Conservation (phyloP, 2,329 filamentous ascomycete species). For the Aspergillus sergii region DNA sequence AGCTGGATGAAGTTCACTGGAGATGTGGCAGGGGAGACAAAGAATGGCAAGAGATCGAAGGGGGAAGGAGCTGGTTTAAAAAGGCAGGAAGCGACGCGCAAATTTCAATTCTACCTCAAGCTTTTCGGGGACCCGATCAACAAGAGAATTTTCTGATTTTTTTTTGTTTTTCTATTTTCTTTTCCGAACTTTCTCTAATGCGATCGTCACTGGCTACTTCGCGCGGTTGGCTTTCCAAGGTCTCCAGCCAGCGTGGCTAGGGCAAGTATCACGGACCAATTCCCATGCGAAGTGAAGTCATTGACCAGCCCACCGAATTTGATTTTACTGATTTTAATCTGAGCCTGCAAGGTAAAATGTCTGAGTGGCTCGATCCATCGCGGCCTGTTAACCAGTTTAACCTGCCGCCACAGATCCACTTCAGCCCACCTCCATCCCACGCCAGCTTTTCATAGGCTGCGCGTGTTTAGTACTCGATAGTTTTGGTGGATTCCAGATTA, state of each 20-base stretch:
- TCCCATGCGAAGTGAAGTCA: slow-evolving; percentile 14
- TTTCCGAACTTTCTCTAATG: background rate
- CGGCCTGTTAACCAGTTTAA: slow-evolving; percentile 6
- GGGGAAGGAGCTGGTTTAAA: slow-evolving; percentile 8
- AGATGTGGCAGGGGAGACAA: background rate
- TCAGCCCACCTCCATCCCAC: background rate
- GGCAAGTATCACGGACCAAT: slow-evolving; percentile 12
- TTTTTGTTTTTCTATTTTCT: slow-evolving; percentile 12
- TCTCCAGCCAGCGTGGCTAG: slow-evolving; percentile 30
- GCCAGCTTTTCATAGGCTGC: background rate
- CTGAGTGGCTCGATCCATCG: background rate
- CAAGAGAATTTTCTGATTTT: slow-evolving; percentile 3
- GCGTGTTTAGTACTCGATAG: background rate
- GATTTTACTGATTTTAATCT: background rate
- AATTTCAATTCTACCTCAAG: slow-evolving; percentile 5
- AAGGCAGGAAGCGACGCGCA: slow-evolving; percentile 5
- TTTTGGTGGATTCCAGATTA: background rate
- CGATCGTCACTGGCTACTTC: slow-evolving; percentile 14
- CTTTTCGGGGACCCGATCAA: slow-evolving; percentile 2
- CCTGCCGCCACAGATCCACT: slow-evolving; percentile 7
- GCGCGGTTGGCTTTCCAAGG: slow-evolving; percentile 10
- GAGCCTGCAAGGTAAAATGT: slow-evolving; percentile 10
- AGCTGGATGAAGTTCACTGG: background rate
- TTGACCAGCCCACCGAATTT: slow-evolving; percentile 2
- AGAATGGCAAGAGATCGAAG: background rate